Evolutionary conservation across 129 eudicot species (phyloP).

Genomic region (Mikania micrantha): DNA sequence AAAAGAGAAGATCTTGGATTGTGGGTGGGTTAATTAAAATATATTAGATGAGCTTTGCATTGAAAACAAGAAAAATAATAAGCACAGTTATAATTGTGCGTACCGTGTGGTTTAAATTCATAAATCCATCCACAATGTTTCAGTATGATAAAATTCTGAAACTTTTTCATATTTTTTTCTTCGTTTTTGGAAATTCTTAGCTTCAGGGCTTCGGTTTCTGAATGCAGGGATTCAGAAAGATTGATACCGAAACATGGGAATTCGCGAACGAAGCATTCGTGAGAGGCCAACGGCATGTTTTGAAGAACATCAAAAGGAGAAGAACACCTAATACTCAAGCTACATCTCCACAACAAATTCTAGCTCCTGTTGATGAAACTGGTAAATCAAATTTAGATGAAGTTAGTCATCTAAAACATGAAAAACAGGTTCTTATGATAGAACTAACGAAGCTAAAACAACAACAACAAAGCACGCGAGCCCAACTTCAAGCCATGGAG

Average conservation of each 20-base stretch:
- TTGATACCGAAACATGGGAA: slow-evolving; percentile 92
- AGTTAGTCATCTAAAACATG: slow-evolving; percentile 59
- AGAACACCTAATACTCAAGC: slow-evolving; percentile 41
- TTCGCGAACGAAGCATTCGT: slow-evolving; percentile 80
- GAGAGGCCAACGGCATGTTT: slow-evolving; percentile 60
- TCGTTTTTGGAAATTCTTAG: background rate
- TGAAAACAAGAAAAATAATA: too few species aligned
- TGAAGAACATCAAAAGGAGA: slow-evolving; percentile 68
- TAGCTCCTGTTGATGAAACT: slow-evolving; percentile 35
- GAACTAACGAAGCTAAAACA: slow-evolving; percentile 77
- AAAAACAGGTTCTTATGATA: slow-evolving; percentile 53
- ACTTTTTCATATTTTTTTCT: background rate
- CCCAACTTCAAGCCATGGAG: slow-evolving; percentile 70
- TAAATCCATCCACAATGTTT: too few species aligned
- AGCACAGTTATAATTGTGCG: too few species aligned
- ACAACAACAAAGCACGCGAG: slow-evolving; percentile 62
- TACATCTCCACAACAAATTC: slow-evolving; percentile 24
- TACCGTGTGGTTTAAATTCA: too few species aligned
- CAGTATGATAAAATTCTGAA: background rate
- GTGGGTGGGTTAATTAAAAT: too few species aligned
- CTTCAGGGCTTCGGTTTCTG: slow-evolving; percentile 26
- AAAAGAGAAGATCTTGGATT: too few species aligned
- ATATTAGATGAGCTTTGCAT: too few species aligned
- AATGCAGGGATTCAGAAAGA: slow-evolving; percentile 94
- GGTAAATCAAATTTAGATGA: slow-evolving; percentile 55